Conservation (phyloP, 2,329 filamentous ascomycete genomes). For the Fusarium circinatum region DNA sequence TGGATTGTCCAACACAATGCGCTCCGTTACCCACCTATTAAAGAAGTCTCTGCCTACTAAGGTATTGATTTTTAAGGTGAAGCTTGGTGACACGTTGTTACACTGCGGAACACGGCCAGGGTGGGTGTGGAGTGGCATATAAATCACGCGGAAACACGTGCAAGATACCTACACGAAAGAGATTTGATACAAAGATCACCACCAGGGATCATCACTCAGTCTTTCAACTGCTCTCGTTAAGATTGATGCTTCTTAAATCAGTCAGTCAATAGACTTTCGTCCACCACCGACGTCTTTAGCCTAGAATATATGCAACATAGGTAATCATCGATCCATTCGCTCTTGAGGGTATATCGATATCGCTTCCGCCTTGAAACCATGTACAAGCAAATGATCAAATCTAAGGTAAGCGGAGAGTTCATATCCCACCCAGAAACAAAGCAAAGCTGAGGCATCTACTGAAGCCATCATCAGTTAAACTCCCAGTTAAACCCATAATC, state of each 20-base stretch:
- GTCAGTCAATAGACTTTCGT: neutral
- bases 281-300: neutral
- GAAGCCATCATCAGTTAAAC: conserved; percentile 2
- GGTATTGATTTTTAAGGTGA: conserved; percentile 6
- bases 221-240: neutral
- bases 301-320: neutral
- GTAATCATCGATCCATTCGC: conserved; percentile 14
- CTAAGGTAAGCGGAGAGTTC: conserved; percentile 15
- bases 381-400: conserved; percentile 23
- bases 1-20: neutral
- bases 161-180: neutral
- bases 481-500: conserved; percentile 7
- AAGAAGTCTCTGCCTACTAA: neutral
- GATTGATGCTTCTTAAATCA: neutral
- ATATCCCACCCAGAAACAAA: conserved; percentile 10
- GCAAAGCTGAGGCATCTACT: neutral
- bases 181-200: neutral
- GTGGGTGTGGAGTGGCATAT: conserved; percentile 24
- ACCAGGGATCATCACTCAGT: neutral
- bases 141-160: conserved; percentile 39
- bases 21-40: neutral
- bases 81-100: conserved; percentile 40
- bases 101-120: conserved; percentile 22
- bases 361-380: conserved; percentile 12
- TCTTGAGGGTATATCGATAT: conserved; percentile 30